Conservation (phyloP, 306 rosid species). For the Lablab purpureus region DNA sequence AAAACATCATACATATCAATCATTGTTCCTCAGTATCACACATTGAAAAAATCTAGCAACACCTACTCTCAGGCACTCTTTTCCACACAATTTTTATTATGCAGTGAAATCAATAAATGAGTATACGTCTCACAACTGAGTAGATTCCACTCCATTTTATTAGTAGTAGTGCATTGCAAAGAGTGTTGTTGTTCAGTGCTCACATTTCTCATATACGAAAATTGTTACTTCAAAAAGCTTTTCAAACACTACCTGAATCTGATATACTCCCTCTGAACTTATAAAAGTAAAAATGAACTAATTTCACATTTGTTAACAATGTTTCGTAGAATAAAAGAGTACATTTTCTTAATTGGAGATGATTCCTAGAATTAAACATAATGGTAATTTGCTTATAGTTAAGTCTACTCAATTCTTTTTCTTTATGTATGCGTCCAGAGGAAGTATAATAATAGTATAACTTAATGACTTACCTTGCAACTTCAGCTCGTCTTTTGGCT, state of each 20-base stretch:
- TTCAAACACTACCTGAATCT: background rate
- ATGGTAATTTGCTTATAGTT: too few species aligned
- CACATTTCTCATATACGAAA: background rate
- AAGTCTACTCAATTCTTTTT: too few species aligned
- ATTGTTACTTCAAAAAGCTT: background rate
- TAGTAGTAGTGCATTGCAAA: background rate
- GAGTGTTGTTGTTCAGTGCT: background rate
- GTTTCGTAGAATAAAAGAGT: too few species aligned
- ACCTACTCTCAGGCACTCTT: background rate
- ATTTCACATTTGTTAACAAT: too few species aligned
- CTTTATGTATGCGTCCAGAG: too few species aligned
- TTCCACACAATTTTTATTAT: background rate
- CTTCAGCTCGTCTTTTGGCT: slow-evolving; percentile 91
- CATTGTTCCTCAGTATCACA: background rate
- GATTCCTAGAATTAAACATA: too few species aligned
- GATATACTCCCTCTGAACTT: background rate
- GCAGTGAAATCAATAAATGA: background rate
- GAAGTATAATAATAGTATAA: background rate
- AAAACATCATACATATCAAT: slow-evolving; percentile 1
- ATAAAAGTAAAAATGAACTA: too few species aligned
- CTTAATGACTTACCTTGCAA: slow-evolving; percentile 69
- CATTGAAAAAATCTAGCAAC: background rate
- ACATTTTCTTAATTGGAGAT: too few species aligned
- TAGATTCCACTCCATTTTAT: background rate
- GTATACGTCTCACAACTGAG: background rate